A percentile compares a stretch with the other conserved stretches of the same genome.
Conservation (phyloP, 495 filamentous ascomycete species). For the Penicillium crystallinum region DNA sequence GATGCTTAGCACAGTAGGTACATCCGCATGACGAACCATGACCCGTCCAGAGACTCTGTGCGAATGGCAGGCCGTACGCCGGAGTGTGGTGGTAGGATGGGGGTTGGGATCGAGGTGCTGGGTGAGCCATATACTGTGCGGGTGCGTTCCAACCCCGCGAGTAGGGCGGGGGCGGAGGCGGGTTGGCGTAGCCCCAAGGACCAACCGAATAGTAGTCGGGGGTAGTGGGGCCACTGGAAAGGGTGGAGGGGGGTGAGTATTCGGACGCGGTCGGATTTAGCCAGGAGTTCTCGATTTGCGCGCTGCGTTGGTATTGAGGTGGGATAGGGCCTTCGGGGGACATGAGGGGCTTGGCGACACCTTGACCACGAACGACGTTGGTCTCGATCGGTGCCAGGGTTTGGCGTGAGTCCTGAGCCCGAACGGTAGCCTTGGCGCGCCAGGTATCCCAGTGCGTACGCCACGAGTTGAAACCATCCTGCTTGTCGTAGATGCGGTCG, state of each 20-base stretch:
- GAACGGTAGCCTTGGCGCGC: conserved; percentile 56
- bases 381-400: conserved; percentile 68
- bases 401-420: conserved; percentile 48
- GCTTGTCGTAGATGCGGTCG: conserved; percentile 72
- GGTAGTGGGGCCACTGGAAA: conserved; percentile 61
- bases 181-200: conserved; percentile 52
- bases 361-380: conserved; percentile 47
- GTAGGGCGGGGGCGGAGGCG: conserved; percentile 44
- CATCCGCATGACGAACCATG: conserved; percentile 65
- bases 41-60: conserved; percentile 54
- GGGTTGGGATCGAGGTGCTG: conserved; percentile 40
- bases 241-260: conserved; percentile 64
- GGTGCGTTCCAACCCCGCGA: conserved; percentile 38
- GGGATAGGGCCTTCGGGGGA: conserved; percentile 47
- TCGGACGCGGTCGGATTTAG: conserved; percentile 49
- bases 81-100: conserved; percentile 50
- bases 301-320: conserved; percentile 47
- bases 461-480: conserved; percentile 78
- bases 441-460: conserved; percentile 78
- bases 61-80: conserved; percentile 50
- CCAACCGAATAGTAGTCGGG: conserved; percentile 55
- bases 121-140: conserved; percentile 45
- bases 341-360: conserved; percentile 42
- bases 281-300: conserved; percentile 49
- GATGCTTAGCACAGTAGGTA: conserved; percentile 57